Base-by-base conservation (phyloP, 352 stramenopile species). In the Phytophthora pisi region DNA sequence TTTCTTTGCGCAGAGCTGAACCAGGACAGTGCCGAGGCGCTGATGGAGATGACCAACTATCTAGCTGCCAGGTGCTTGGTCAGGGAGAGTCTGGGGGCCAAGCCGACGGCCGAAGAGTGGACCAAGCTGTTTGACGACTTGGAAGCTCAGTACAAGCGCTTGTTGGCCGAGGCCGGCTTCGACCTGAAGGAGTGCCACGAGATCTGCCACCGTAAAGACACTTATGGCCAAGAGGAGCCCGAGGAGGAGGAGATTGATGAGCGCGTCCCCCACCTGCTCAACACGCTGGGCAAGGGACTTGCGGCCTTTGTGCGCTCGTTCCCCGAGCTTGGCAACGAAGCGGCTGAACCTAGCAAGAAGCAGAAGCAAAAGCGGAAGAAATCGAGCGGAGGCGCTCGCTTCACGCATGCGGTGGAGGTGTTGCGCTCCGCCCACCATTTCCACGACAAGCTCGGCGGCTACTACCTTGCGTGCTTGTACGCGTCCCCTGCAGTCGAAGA, bases 371-470 rank as follows among this genome's bases (percentile, higher is more conserved):
- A 72, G 58, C 36, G 31, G 4, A 68, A 60, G 49, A 66, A 60
- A 47, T 49, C 23, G 23, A 51, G 9, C 11, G 58, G 38, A 49
- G 56, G 51, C 9, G 10, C 57, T 28, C 77, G 67, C 4, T 90
- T 82, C 15, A 64, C 66, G 1, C 82, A 88, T 30, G 77, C 86
- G 3, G 74, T 94, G 40, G 74, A 92, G 31, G 74, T 91, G 34
- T 67, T 95, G 10, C 79, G 78, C 0, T 80, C 78, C 10, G 85
- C 87, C 4, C 87, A 95, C 62, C 85, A 93, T 56, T 89, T 93
- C 36, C 85, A 95, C 66, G 87, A 95, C 72, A 88, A 91, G 64
- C 79, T 95, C 16, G 87, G 87, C 0, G 86, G 84, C 53, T 95
- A 95, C 61, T 79, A 83, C 45, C 72, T 95, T 8, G 84, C 87